Conservation (phyloP, 371 early-diverging fungal genomes). For the Lichtheimia ornata region DNA sequence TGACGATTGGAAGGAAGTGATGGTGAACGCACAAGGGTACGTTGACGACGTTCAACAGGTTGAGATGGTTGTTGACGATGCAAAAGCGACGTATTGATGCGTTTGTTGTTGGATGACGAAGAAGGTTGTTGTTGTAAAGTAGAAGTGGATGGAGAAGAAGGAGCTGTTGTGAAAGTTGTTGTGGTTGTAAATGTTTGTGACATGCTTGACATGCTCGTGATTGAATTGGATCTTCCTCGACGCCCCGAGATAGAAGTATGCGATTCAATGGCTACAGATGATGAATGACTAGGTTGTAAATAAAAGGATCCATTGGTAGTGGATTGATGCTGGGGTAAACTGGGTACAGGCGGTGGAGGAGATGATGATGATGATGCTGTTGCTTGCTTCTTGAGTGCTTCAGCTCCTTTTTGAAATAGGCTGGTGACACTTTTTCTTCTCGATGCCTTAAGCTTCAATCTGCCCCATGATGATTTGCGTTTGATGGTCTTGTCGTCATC, state of each 20-base stretch:
- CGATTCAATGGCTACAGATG: constrained; percentile 8
- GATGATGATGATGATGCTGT: not conserved
- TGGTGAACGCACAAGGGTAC: constrained; percentile 11
- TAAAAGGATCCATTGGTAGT: not conserved
- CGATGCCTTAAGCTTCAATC: constrained; percentile 19
- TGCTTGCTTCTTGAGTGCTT: constrained; percentile 8
- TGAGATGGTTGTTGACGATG: not conserved
- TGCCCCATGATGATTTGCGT: constrained; percentile 20
- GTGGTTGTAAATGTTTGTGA: constrained; percentile 32
- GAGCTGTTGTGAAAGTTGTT: constrained; percentile 21
- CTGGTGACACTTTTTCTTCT: constrained; percentile 14
- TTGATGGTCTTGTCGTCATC: constrained; percentile 9
- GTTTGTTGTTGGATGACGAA: not conserved
- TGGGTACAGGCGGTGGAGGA: constrained; percentile 11
- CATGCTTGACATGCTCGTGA: constrained; percentile 24
- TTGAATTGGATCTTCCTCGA: constrained; percentile 32
- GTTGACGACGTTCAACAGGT: constrained; percentile 4
- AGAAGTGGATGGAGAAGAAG: constrained; percentile 11
- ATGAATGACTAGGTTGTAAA: not conserved
- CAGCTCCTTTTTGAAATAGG: constrained; percentile 18
- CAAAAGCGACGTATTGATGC: not conserved
- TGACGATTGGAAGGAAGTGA: constrained; percentile 10
- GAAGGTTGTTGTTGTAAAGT: not conserved
- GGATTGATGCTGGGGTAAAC: not conserved
- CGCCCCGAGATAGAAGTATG: constrained; percentile 2